A percentile compares a stretch with the other conserved stretches of the same genome.
Evolutionary conservation across 495 filamentous ascomycete genomes (phyloP).

Genomic region (Astrothelium subdiscretum): DNA sequence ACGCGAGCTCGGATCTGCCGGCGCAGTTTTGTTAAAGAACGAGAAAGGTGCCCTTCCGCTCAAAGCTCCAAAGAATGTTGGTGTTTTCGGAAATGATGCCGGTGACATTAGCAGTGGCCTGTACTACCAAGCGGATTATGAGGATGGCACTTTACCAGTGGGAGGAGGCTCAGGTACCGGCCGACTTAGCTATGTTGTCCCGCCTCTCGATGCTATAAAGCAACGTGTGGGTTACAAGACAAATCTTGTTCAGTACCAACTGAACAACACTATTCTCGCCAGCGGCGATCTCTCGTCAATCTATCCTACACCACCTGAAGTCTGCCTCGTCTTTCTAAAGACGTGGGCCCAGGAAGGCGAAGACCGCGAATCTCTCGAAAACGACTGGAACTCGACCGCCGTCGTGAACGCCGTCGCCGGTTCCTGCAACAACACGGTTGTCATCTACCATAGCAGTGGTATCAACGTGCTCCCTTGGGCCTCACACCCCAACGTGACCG

Average conservation of each 20-base stretch:
- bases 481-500: conserved; percentile 26
- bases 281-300: conserved; percentile 2
- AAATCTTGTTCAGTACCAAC: conserved; percentile 26
- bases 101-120: conserved; percentile 32
- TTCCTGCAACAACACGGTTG: conserved; percentile 23
- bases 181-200: conserved; percentile 38
- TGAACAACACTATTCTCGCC: conserved; percentile 30
- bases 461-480: conserved; percentile 21
- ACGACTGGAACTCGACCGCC: conserved; percentile 33
- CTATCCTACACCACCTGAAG: conserved; percentile 24
- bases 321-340: conserved; percentile 47
- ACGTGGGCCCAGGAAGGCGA: conserved; percentile 45
- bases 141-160: conserved; percentile 45
- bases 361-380: conserved; percentile 34
- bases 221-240: conserved; percentile 18
- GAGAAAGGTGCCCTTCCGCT: conserved; percentile 42
- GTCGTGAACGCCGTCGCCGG: conserved; percentile 19
- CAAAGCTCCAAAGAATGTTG: conserved; percentile 38
- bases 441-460: conserved; percentile 21
- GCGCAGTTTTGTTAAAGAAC: conserved; percentile 55
- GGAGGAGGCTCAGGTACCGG: conserved; percentile 50
- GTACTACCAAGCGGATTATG: conserved; percentile 35
- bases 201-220: conserved; percentile 49
- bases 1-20: conserved; percentile 45
- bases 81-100: conserved; percentile 53